Base-by-base conservation (phyloP, 2,329 filamentous ascomycete species). In the Lasiodiplodia theobromae region DNA sequence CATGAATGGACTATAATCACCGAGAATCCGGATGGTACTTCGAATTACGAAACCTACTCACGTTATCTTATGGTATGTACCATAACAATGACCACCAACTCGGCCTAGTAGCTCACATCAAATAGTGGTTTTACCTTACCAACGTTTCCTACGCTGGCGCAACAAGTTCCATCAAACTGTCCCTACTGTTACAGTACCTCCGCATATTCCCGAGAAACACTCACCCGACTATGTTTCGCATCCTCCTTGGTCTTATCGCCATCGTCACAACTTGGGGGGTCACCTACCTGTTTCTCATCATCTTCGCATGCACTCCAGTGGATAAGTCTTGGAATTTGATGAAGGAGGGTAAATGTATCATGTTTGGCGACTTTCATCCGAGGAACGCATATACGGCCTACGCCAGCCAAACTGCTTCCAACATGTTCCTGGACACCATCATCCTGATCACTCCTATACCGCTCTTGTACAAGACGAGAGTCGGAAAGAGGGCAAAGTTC, bases 161-260 rank as follows among this genome's bases (percentile, higher is more conserved):
- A 37, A 74, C 78, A 1, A 73, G 76, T 2, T 75, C 76, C 10
- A 79, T 80, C 68, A 80, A 80, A 53, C 72, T 80, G 12, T 72
- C 78, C 4, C 76, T 80, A 21, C 73, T 80, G 4, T 72, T 78
- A 52, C 78, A 80, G 66, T 80, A 79, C 58, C 71, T 76, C 14
- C 77, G 78, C 14, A 72, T 80, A 7, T 80, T 79, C 68, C 37
- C 34, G 14, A 54, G 28, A 31, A 67, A 71, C 18, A 71, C 72
- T 38, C 40, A 68, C 38, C 70, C 68, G 2, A 34, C 72, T 10
- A 74, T 76, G 4, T 70, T 72, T 3, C 69, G 66, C 23, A 51
- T 75, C 2, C 73, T 72, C 8, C 70, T 72, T 64, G 34, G 51
- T 25, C 66, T 77, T 28, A 73, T 79, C 49, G 66, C 68, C 6